Conservation (phyloP, 805 yeast species). For the Pichia phayaonensis region DNA sequence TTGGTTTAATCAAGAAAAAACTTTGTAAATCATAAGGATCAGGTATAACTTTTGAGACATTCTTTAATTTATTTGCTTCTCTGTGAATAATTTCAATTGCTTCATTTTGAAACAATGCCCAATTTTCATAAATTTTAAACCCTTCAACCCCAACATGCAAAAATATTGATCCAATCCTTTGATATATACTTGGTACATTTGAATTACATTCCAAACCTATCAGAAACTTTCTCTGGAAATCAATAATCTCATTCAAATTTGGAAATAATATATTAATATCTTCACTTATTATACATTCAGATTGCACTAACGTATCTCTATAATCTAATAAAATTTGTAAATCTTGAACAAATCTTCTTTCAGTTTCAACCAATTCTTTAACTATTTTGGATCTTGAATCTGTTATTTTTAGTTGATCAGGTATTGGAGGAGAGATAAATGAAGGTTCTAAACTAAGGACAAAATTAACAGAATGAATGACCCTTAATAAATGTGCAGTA, state of each 20-base stretch:
- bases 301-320: slow-evolving; percentile 55
- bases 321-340: slow-evolving; percentile 66
- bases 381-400: slow-evolving; percentile 72
- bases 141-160: slow-evolving; percentile 72
- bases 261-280: slow-evolving; percentile 80
- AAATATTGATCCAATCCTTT: slow-evolving; percentile 84
- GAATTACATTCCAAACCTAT: slow-evolving; percentile 87
- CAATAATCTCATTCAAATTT: slow-evolving; percentile 72
- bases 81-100: slow-evolving; percentile 74
- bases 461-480: slow-evolving; percentile 61
- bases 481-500: slow-evolving; percentile 68
- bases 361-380: slow-evolving; percentile 79
- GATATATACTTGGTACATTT: slow-evolving; percentile 61
- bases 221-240: slow-evolving; percentile 84
- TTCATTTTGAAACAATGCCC: slow-evolving; percentile 85
- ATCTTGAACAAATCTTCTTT: slow-evolving; percentile 88
- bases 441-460: slow-evolving; percentile 50
- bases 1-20: slow-evolving; percentile 84
- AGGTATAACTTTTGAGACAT: slow-evolving; percentile 55
- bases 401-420: slow-evolving; percentile 27
- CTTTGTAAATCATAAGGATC: slow-evolving; percentile 87
- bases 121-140: slow-evolving; percentile 84
- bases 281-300: slow-evolving; percentile 68
- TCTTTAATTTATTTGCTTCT: slow-evolving; percentile 49
- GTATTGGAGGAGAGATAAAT: slow-evolving; percentile 16